phyloP scores from a whole-genome alignment of 1,284 basidiomycete genomes.

The Ustilago xerochloae region DNA sequence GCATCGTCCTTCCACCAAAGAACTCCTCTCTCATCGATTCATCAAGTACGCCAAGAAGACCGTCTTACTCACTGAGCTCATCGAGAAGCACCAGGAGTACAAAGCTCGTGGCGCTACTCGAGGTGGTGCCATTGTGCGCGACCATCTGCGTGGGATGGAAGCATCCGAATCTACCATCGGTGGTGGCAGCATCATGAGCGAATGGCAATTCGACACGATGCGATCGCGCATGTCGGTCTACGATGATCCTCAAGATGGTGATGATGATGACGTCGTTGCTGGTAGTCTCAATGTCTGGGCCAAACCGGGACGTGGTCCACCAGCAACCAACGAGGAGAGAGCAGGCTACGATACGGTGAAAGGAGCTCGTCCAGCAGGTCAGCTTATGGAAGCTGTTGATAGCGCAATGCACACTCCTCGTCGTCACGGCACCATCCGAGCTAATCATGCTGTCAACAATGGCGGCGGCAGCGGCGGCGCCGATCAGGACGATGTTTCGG shows the following conservation, averaged over 20 bases:
- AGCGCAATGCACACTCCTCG: conserved; percentile 39
- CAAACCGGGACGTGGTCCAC: conserved; percentile 58
- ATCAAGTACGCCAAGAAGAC: conserved; percentile 83
- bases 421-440: conserved; percentile 32
- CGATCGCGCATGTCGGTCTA: conserved; percentile 74
- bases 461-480: no score
- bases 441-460: conserved; percentile 9
- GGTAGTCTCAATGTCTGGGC: conserved; percentile 50
- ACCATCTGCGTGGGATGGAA: conserved; percentile 48
- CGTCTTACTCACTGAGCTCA: conserved; percentile 83
- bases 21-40: conserved; percentile 91
- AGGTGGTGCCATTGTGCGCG: conserved; percentile 50
- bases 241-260: conserved; percentile 71
- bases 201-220: conserved; percentile 96
- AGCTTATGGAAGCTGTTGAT: conserved; percentile 55
- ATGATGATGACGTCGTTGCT: conserved; percentile 69
- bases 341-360: conserved; percentile 59
- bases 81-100: conserved; percentile 72
- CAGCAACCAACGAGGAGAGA: conserved; percentile 67
- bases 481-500: conserved; percentile 43
- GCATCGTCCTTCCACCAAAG: conserved; percentile 88
- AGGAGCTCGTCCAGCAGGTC: conserved; percentile 52
- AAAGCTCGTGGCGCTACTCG: conserved; percentile 59
- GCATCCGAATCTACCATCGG: conserved; percentile 43
- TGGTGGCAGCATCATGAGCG: conserved; percentile 78